Conservation (phyloP, 257 asterid genomes). For the Nicotiana benthamiana region DNA sequence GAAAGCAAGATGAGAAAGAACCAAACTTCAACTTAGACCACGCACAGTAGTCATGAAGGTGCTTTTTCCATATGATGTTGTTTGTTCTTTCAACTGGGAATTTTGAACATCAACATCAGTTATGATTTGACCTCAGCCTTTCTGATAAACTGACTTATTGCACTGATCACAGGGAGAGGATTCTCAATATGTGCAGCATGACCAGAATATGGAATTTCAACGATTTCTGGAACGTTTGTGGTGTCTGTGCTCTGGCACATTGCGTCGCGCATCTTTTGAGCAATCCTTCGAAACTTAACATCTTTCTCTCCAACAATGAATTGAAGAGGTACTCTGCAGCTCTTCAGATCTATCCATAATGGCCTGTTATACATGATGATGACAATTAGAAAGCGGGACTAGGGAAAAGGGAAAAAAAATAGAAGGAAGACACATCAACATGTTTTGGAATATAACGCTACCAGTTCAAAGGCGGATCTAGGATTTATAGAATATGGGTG, state of each 20-base stretch:
- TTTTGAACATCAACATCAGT: neutral
- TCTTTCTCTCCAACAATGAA: constrained; percentile 79
- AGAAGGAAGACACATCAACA: neutral
- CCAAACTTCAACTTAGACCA: neutral
- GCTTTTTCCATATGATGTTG: neutral
- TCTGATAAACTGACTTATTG: constrained; percentile 40
- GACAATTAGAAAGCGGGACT: neutral
- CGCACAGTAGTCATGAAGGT: neutral
- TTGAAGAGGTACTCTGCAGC: constrained; percentile 57
- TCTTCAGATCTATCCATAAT: constrained; percentile 82
- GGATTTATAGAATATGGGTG: too few species aligned
- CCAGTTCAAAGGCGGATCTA: neutral
- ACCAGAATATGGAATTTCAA: constrained; percentile 64
- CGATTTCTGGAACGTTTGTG: constrained; percentile 21
- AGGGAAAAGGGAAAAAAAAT: neutral
- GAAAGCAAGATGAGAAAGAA: neutral
- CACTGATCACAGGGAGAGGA: constrained; percentile 68
- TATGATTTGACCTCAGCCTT: neutral
- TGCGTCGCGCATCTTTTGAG: constrained; percentile 38
- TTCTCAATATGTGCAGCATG: constrained; percentile 95
- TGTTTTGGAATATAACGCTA: neutral
- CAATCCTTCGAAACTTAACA: constrained; percentile 61
- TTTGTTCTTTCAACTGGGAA: neutral
- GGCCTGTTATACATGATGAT: constrained; percentile 31
- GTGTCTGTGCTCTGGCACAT: constrained; percentile 21